phyloP scores from a whole-genome alignment of 176 grass and related monocot species.

The bread wheat (Triticum aestivum) region DNA sequence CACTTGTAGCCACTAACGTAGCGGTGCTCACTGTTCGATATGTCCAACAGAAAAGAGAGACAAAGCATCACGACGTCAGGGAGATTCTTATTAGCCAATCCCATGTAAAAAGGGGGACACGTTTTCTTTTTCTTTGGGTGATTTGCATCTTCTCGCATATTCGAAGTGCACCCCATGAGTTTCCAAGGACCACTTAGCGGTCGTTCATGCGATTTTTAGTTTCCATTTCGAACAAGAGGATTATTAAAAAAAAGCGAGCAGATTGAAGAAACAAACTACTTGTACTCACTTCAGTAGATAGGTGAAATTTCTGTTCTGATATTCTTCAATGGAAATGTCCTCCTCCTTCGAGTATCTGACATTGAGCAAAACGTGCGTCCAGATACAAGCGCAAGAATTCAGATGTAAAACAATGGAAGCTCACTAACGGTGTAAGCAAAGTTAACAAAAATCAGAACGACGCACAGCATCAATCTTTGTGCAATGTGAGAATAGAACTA shows the following conservation, averaged over 20 bases:
- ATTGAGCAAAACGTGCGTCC: neutral
- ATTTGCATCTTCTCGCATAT: neutral
- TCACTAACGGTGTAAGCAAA: neutral
- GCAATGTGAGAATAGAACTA: neutral
- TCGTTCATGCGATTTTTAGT: neutral
- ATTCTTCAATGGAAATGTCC: conserved; percentile 43
- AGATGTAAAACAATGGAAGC: neutral
- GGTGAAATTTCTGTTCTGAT: conserved; percentile 68
- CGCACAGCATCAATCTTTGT: neutral
- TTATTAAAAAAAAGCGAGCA: neutral
- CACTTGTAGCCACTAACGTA: conserved; percentile 68
- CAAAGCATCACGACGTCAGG: neutral
- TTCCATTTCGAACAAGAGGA: neutral
- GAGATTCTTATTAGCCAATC: neutral
- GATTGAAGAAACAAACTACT: neutral
- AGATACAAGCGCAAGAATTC: neutral
- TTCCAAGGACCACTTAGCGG: neutral
- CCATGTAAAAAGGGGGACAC: too few relatives aligned
- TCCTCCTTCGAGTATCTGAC: conserved; percentile 92
- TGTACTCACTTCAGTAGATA: conserved; percentile 81
- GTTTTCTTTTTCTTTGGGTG: neutral
- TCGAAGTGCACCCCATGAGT: neutral
- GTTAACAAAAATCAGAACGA: neutral
- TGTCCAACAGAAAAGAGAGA: conserved; percentile 24
- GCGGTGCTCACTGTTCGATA: conserved; percentile 57